Conservation (phyloP, 2,329 filamentous ascomycete species). For the Aaosphaeria pasadenensis region DNA sequence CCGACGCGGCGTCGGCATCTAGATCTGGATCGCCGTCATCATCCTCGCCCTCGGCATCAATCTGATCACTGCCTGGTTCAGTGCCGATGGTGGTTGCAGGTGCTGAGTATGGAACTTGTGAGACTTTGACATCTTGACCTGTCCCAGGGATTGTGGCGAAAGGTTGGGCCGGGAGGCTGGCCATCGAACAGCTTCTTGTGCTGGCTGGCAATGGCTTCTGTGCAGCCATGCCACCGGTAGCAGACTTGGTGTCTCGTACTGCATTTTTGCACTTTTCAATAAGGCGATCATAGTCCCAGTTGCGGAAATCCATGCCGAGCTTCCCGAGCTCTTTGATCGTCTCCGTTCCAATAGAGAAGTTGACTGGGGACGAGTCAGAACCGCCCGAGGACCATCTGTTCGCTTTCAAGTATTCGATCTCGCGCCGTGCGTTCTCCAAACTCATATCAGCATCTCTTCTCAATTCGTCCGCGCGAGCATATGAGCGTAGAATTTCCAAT, state of each 20-base stretch:
- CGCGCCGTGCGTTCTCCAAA: slow-evolving; percentile 39
- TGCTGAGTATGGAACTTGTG: slow-evolving; percentile 20
- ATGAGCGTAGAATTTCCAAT: slow-evolving; percentile 46
- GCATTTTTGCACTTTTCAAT: slow-evolving; percentile 39
- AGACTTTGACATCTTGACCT: slow-evolving; percentile 17
- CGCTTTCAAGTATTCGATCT: slow-evolving; percentile 41
- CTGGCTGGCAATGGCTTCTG: slow-evolving; percentile 31
- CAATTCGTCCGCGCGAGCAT: slow-evolving; percentile 39
- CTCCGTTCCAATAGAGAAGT: slow-evolving; percentile 34
- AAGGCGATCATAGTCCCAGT: slow-evolving; percentile 41
- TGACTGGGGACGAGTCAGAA: slow-evolving; percentile 29
- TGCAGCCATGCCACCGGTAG: slow-evolving; percentile 26
- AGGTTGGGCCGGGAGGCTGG: slow-evolving; percentile 21
- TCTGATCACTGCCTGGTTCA: slow-evolving; percentile 25
- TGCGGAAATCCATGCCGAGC: slow-evolving; percentile 34
- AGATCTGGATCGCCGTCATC: slow-evolving; percentile 33
- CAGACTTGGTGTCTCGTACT: slow-evolving; percentile 30
- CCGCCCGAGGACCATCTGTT: slow-evolving; percentile 24
- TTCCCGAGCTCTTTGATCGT: slow-evolving; percentile 39
- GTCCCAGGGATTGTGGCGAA: slow-evolving; percentile 16
- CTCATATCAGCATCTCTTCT: slow-evolving; percentile 35
- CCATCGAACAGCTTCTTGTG: slow-evolving; percentile 26
- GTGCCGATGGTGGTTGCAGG: slow-evolving; percentile 25
- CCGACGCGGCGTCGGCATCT: slow-evolving; percentile 23
- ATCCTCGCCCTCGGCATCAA: slow-evolving; percentile 36